A percentile compares a stretch with the other conserved stretches of the same genome.
Conservation (phyloP, 495 filamentous ascomycete genomes). For the Lichina pygmaea region DNA sequence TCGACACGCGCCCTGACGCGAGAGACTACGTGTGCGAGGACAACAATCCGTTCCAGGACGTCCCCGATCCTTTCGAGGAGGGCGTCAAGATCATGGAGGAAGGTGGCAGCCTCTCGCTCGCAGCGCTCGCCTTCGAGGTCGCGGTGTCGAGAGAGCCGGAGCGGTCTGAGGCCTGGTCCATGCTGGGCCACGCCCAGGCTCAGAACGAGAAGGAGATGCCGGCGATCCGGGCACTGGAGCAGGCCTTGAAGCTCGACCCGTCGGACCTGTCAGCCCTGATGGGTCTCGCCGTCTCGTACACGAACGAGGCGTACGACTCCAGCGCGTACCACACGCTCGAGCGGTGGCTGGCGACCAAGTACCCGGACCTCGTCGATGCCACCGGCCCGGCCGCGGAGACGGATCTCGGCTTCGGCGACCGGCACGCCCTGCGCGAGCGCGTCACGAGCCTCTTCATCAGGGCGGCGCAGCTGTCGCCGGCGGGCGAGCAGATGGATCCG, state of each 20-base stretch:
- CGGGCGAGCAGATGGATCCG: slow-evolving; percentile 76
- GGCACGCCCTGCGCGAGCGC: slow-evolving; percentile 65
- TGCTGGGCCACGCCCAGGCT: slow-evolving; percentile 72
- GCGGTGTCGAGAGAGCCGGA: slow-evolving; percentile 71
- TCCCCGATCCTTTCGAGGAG: slow-evolving; percentile 64
- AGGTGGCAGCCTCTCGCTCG: slow-evolving; percentile 79
- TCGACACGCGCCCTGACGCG: slow-evolving; percentile 31
- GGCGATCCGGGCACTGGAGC: slow-evolving; percentile 91
- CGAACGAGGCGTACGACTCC: slow-evolving; percentile 94
- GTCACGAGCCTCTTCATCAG: slow-evolving; percentile 76
- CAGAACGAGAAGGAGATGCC: slow-evolving; percentile 97
- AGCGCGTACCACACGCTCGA: slow-evolving; percentile 92
- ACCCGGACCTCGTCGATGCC: slow-evolving; percentile 49
- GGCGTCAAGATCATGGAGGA: slow-evolving; percentile 74
- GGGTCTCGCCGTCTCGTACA: slow-evolving; percentile 92
- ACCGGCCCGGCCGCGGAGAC: slow-evolving; percentile 14
- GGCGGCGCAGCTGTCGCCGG: slow-evolving; percentile 73
- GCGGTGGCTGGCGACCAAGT: slow-evolving; percentile 83
- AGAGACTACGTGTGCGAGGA: slow-evolving; percentile 89
- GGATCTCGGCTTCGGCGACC: slow-evolving; percentile 79
- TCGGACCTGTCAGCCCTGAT: slow-evolving; percentile 74
- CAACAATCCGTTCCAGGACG: slow-evolving; percentile 58
- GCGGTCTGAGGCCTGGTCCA: slow-evolving; percentile 79
- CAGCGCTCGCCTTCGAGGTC: slow-evolving; percentile 89
- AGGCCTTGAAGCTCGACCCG: slow-evolving; percentile 65